Evolutionary conservation across 352 stramenopile genomes (phyloP), one percentile per base, ranked within the genome.

Genomic region (Pythium volutum): DNA sequence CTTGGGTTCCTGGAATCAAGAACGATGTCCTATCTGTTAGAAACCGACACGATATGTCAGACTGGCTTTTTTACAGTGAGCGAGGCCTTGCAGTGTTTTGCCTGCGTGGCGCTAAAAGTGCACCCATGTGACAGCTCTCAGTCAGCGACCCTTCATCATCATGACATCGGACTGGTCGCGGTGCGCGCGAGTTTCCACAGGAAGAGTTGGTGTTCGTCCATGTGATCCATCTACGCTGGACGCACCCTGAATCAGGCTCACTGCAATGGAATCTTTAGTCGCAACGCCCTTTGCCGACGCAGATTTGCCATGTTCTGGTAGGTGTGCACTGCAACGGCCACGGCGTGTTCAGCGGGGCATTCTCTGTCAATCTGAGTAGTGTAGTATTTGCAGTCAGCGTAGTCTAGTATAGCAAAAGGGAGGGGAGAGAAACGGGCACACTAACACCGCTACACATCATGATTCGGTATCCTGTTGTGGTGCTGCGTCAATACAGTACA

Each of bases 61-160:
- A 62, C 55, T 62, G 55, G 55, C 55, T 58, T 55, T 59, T 59
- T 66, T 22, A 27, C 58, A 59, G 8, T 39, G 26, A n/a, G 46
- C 38, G n/a, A n/a, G n/a, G n/a, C n/a, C n/a, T n/a, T n/a, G n/a
- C n/a, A n/a, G 50, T 45, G 50, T 56, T 67, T 52, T 46, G 42
- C 36, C 43, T n/a, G 39, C 27, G 8, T 33, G 20, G 45, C 20
- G 29, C 42, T 11, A 43, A 52, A 55, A 68, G 27, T 69, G 62
- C 20, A 69, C 47, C 62, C 62, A 69, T 69, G 62, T 69, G 54
- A 55, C 45, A 59, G 23, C 38, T 26, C 25, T 12, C 3, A 15
- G 25, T 45, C 50, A 57, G 56, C 45, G 51, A 36, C 59, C 42
- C 43, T 66, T 66, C 50, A 57, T 34, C 10, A 36, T 31, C 22